A percentile compares a stretch with the other conserved stretches of the same genome.
Evolutionary conservation across 345 rosid genomes (phyloP).

Genomic region (Dipteronia sinensis): DNA sequence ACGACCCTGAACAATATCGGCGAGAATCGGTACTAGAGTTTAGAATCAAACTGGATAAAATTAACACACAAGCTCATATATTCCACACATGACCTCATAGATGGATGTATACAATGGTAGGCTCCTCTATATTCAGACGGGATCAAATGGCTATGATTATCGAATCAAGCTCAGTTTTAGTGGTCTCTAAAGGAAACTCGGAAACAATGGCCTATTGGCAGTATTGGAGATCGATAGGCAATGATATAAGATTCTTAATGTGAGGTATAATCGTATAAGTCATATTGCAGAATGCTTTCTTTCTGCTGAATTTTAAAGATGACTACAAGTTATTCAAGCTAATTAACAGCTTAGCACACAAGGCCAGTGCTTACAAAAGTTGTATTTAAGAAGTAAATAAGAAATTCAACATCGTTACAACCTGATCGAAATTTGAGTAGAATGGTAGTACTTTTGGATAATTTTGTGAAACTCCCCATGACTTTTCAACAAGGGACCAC

Average conservation of each 20-base stretch:
- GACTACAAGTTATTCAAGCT: neutral
- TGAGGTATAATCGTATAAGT: too few species aligned
- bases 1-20: constrained; percentile 51
- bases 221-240: too few species aligned
- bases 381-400: neutral
- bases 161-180: too few species aligned
- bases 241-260: too few species aligned
- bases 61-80: neutral
- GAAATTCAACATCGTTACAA: constrained; percentile 21
- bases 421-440: constrained; percentile 85
- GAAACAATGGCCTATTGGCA: neutral
- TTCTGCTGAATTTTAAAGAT: neutral
- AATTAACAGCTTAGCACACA: neutral
- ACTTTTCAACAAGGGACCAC: constrained; percentile 85
- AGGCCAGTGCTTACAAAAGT: neutral
- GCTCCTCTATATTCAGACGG: neutral
- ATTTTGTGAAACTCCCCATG: constrained; percentile 63
- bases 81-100: neutral
- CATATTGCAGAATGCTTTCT: neutral
- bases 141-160: neutral
- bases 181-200: too few species aligned
- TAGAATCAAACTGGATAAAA: neutral
- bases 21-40: constrained; percentile 9
- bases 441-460: constrained; percentile 75
- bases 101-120: neutral